Percentiles rank a stretch among this genome's conserved stretches.
Evolutionary conservation across 202 grass and related monocot species (phyloP).

Genomic region (Digitaria exilis): DNA sequence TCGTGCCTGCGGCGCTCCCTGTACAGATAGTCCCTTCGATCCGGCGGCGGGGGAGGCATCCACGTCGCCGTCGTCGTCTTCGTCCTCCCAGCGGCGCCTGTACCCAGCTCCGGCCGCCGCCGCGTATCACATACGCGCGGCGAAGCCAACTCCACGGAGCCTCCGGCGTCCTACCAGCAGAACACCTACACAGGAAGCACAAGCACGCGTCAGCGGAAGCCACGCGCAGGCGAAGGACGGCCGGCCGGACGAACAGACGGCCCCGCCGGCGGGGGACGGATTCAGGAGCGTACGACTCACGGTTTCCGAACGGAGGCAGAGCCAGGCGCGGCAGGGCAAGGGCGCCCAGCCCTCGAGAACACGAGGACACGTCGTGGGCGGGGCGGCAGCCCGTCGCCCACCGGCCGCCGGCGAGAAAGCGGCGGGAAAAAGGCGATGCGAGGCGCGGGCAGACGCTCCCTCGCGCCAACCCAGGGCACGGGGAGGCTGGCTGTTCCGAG

Average conservation of each 20-base stretch:
- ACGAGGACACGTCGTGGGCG: neutral
- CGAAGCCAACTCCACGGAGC: constrained; percentile 16
- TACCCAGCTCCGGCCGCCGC: constrained; percentile 42
- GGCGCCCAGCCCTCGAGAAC: neutral
- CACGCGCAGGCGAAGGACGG: neutral
- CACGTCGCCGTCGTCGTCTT: constrained; percentile 46
- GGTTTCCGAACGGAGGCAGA: constrained; percentile 8
- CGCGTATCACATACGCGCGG: constrained; percentile 48
- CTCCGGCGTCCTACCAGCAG: neutral
- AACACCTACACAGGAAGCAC: constrained; percentile 5
- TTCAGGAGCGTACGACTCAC: constrained; percentile 3
- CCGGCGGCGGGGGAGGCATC: constrained; percentile 79
- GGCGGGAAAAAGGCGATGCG: constrained; percentile 8
- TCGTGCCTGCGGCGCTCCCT: constrained; percentile 70
- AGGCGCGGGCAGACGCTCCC: neutral
- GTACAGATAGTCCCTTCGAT: constrained; percentile 78
- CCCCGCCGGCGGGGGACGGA: constrained; percentile 14
- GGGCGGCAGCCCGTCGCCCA: constrained; percentile 1
- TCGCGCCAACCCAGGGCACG: neutral
- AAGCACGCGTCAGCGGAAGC: neutral
- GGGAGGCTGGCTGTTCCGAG: neutral
- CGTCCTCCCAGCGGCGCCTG: constrained; percentile 23
- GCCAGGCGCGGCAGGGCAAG: neutral
- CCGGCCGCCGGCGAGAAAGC: neutral
- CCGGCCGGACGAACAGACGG: neutral